These are phyloP conservation scores for Crassisporium funariophilum DNA, from an alignment of 768 basidiomycete genomes.

Conservation along the genomic window DNA sequence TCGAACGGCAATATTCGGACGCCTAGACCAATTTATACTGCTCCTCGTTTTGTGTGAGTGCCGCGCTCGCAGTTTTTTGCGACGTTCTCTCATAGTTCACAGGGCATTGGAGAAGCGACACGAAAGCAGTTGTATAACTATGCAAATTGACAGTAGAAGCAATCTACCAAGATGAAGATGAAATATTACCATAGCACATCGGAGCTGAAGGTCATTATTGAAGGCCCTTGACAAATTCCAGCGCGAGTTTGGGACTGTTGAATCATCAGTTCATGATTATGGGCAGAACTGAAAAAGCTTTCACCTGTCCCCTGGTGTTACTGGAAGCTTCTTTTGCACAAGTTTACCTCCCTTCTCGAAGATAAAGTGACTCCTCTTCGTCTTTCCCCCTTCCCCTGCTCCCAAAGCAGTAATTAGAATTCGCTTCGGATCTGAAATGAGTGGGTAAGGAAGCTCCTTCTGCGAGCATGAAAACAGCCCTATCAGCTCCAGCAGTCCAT, in stretches of 20 bases:
- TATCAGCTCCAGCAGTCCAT: too few species aligned
- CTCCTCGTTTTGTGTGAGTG: too few species aligned
- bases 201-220: too few species aligned
- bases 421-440: slow-evolving; percentile 89
- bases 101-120: background rate
- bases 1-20: too few species aligned
- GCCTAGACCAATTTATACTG: too few species aligned
- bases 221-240: slow-evolving; percentile 67
- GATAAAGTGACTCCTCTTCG: slow-evolving; percentile 91
- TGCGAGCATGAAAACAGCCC: too few species aligned
- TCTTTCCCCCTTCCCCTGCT: slow-evolving; percentile 76
- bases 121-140: slow-evolving; percentile 12
- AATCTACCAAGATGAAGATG: background rate
- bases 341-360: slow-evolving; percentile 92
- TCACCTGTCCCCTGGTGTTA: slow-evolving; percentile 86
- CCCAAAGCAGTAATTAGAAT: slow-evolving; percentile 80
- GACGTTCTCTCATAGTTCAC: too few species aligned
- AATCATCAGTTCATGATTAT: background rate
- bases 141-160: slow-evolving; percentile 1
- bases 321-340: slow-evolving; percentile 80
- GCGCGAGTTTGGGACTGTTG: slow-evolving; percentile 58
- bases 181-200: background rate
- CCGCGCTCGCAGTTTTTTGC: too few species aligned
- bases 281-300: slow-evolving; percentile 11
- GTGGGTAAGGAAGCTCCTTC: slow-evolving; percentile 83